Evolutionary conservation across 2,329 filamentous ascomycete species (phyloP).

Genomic region (Trichophyton equinum): DNA sequence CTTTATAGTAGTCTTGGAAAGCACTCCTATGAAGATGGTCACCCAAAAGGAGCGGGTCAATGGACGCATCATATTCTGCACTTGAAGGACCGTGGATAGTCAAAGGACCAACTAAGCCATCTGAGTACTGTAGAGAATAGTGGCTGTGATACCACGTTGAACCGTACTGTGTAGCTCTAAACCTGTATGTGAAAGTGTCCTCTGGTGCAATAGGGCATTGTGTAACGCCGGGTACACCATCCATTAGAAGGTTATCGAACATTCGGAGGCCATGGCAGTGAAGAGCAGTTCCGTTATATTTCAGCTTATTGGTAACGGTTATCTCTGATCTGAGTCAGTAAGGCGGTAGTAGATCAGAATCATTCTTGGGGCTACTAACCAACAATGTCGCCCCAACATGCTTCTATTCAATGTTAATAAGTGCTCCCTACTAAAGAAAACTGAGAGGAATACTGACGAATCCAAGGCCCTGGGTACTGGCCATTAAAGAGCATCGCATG

Average conservation of each 20-base stretch:
- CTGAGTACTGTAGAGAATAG: conserved; percentile 18
- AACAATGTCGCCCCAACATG: conserved; percentile 25
- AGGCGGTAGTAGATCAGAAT: not conserved
- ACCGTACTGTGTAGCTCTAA: conserved; percentile 20
- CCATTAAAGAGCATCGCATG: conserved; percentile 18
- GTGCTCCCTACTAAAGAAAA: not conserved
- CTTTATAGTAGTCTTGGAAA: conserved; percentile 4
- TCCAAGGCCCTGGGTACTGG: conserved; percentile 23
- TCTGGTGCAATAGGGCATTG: conserved; percentile 29
- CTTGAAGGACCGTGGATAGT: conserved; percentile 28
- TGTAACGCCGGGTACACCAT: conserved; percentile 23
- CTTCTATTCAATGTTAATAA: conserved; percentile 15
- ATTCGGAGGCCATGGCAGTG: conserved; percentile 23
- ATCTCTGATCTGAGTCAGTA: conserved; percentile 9
- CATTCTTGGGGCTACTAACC: conserved; percentile 3
- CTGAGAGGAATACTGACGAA: not conserved
- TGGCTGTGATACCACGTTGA: conserved; percentile 24
- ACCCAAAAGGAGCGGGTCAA: conserved; percentile 1
- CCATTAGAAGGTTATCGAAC: conserved; percentile 19
- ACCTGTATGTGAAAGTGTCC: conserved; percentile 22
- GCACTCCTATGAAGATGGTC: conserved; percentile 4
- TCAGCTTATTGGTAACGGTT: conserved; percentile 20
- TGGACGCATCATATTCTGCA: conserved; percentile 24
- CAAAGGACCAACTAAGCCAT: conserved; percentile 22
- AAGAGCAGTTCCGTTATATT: conserved; percentile 8